Conservation (phyloP, 2,329 filamentous ascomycete genomes). For the Purpureocillium lavendulum region DNA sequence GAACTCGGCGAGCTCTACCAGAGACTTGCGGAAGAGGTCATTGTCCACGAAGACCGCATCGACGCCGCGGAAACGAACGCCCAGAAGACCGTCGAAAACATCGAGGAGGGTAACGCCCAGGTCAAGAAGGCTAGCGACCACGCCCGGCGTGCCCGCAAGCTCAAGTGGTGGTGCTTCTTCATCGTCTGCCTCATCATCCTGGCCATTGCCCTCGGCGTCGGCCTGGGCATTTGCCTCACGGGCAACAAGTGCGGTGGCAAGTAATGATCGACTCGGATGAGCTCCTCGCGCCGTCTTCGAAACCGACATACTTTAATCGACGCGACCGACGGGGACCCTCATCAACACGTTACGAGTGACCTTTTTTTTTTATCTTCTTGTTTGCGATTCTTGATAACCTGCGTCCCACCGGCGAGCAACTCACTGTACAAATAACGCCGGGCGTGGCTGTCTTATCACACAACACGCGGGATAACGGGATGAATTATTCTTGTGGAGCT, state of each 20-base stretch:
- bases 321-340: no score
- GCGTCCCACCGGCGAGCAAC: no score
- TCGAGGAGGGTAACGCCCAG: slow-evolving; percentile 61
- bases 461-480: no score
- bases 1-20: slow-evolving; percentile 65
- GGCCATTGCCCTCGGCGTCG: slow-evolving; percentile 45
- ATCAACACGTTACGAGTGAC: no score
- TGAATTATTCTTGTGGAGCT: no score
- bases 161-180: slow-evolving; percentile 75
- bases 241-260: slow-evolving; percentile 8
- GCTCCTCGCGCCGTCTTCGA: no score
- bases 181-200: slow-evolving; percentile 51
- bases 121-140: slow-evolving; percentile 59
- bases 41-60: slow-evolving; percentile 61
- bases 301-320: no score
- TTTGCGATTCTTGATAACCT: no score
- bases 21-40: slow-evolving; percentile 66
- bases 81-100: slow-evolving; percentile 54
- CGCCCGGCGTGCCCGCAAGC: slow-evolving; percentile 59
- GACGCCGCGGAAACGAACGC: slow-evolving; percentile 57
- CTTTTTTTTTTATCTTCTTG: no score
- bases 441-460: no score
- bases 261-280: not conserved
- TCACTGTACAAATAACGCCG: no score
- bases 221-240: slow-evolving; percentile 38